A percentile compares a stretch with the other conserved stretches of the same genome.
These are phyloP conservation scores for Colletotrichum sublineola DNA, from an alignment of 2,329 filamentous ascomycete genomes.

Conservation along the genomic window DNA sequence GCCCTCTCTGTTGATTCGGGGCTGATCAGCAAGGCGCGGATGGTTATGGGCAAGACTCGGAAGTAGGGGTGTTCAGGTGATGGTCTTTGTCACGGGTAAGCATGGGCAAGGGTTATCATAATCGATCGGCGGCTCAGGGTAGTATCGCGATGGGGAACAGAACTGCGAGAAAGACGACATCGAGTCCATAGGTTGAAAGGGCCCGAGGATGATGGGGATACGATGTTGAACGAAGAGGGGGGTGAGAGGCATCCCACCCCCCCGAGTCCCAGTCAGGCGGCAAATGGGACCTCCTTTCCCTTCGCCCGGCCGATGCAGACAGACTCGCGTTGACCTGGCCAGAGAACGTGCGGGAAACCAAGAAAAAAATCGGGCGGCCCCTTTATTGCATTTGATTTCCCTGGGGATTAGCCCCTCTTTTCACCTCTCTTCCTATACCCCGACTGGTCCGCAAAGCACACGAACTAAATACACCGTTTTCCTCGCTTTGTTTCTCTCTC, in stretches of 20 bases:
- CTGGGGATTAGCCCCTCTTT: slow-evolving; percentile 29
- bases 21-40: slow-evolving; percentile 15
- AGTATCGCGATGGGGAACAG: not conserved
- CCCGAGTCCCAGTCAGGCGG: slow-evolving; percentile 11
- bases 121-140: not conserved
- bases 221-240: slow-evolving; percentile 16
- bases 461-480: slow-evolving; percentile 5
- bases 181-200: not conserved
- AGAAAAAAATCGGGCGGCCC: slow-evolving; percentile 33
- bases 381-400: slow-evolving; percentile 41
- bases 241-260: slow-evolving; percentile 16
- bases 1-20: not conserved
- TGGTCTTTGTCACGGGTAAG: not conserved
- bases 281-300: not conserved
- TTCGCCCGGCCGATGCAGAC: not conserved
- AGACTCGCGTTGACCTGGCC: slow-evolving; percentile 23
- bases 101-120: slow-evolving; percentile 13
- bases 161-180: not conserved
- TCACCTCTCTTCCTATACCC: not conserved
- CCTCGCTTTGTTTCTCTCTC: slow-evolving; percentile 2
- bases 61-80: not conserved
- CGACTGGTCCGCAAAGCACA: slow-evolving; percentile 28
- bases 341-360: slow-evolving; percentile 18
- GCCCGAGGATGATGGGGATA: slow-evolving; percentile 32
- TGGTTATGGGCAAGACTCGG: slow-evolving; percentile 8